phyloP scores from a whole-genome alignment of 139 green algal genomes.

The Coelastrella sp. region DNA sequence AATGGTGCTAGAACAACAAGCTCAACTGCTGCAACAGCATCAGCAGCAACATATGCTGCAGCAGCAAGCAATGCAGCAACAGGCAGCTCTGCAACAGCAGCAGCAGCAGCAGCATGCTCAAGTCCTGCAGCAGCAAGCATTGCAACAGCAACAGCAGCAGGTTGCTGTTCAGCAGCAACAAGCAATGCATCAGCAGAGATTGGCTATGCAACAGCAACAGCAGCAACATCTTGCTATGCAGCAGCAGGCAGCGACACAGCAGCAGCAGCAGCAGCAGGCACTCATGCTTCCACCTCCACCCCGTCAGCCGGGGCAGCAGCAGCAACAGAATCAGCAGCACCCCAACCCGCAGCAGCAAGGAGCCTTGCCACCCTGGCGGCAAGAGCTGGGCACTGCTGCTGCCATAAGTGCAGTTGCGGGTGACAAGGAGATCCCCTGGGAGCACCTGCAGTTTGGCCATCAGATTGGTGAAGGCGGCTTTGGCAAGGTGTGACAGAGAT shows the following conservation, averaged over 20 bases:
- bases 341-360: constrained; percentile 12
- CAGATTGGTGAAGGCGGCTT: constrained; percentile 76
- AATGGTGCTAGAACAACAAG: background rate
- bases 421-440: constrained; percentile 52
- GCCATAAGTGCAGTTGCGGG: constrained; percentile 27
- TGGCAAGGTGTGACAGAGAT: constrained; percentile 69
- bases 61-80: constrained; percentile 5
- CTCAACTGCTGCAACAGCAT: background rate
- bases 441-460: constrained; percentile 62
- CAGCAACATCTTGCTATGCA: constrained; percentile 12
- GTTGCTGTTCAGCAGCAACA: constrained; percentile 22
- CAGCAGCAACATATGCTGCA: constrained; percentile 24
- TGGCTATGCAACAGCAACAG: background rate
- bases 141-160: constrained; percentile 25
- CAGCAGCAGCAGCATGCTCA: constrained; percentile 7
- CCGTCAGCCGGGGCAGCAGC: constrained; percentile 1
- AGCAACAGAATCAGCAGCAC: constrained; percentile 35
- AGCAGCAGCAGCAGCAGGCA: constrained; percentile 35
- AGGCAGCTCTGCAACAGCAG: background rate
- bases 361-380: background rate
- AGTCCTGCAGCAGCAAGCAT: background rate
- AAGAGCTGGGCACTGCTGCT: constrained; percentile 22
- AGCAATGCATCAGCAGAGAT: constrained; percentile 7
- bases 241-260: constrained; percentile 15
- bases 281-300: constrained; percentile 34